These are phyloP conservation scores for Mycena chlorophos DNA, from an alignment of 768 basidiomycete genomes.

Conservation along the genomic window DNA sequence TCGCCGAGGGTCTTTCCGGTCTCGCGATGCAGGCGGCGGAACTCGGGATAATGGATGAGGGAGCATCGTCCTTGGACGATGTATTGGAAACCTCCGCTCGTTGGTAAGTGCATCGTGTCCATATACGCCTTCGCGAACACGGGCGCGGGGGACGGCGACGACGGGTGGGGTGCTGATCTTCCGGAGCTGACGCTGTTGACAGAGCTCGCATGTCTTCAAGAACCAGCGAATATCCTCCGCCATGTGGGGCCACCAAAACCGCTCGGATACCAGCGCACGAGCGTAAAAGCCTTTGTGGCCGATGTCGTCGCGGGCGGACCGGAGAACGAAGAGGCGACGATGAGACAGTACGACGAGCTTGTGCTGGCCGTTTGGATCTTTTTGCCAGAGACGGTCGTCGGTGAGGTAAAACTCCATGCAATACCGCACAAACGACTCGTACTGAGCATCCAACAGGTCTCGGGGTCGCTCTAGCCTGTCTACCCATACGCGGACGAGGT, in stretches of 20 bases:
- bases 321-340: neutral
- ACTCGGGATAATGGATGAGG: neutral
- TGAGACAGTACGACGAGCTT: neutral
- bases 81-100: neutral
- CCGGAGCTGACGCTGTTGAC: conserved; percentile 24
- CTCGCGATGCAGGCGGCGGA: neutral
- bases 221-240: conserved; percentile 21
- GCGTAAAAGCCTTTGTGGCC: conserved; percentile 10
- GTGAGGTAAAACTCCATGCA: conserved; percentile 3
- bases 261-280: conserved; percentile 3
- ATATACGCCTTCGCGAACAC: conserved; percentile 14
- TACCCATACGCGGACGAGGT: neutral
- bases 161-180: conserved; percentile 20
- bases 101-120: conserved; percentile 26
- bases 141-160: conserved; percentile 7
- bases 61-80: conserved; percentile 9
- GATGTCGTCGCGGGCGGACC: neutral
- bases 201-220: conserved; percentile 19
- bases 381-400: conserved; percentile 3
- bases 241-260: conserved; percentile 28
- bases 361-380: conserved; percentile 1
- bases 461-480: neutral
- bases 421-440: conserved; percentile 1
- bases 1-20: neutral
- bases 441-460: neutral